Percentiles rank a stretch among this genome's conserved stretches.
These are phyloP conservation scores for Cytidiella melzeri DNA, from an alignment of 768 basidiomycete species.

Conservation along the genomic window DNA sequence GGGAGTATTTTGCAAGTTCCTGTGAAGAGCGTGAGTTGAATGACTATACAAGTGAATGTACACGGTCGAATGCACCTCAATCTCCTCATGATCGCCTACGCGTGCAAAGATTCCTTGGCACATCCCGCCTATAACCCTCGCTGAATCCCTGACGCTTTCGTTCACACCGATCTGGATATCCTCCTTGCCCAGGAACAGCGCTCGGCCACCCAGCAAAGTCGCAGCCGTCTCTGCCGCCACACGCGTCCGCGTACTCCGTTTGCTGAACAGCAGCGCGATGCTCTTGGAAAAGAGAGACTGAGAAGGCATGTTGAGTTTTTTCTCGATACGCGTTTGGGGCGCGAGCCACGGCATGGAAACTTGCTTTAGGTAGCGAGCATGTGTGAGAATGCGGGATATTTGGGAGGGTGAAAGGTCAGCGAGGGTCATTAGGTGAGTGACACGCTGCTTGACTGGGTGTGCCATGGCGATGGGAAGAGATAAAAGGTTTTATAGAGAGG, in stretches of 20 bases:
- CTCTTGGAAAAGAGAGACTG: conserved; percentile 79
- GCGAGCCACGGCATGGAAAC: conserved; percentile 60
- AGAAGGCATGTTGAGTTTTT: conserved; percentile 44
- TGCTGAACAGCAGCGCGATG: conserved; percentile 86
- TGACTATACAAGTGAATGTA: background rate
- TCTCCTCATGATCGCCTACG: conserved; percentile 87
- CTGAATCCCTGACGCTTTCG: conserved; percentile 79
- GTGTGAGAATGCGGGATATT: conserved; percentile 57
- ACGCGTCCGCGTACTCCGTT: conserved; percentile 90
- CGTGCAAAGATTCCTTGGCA: conserved; percentile 96
- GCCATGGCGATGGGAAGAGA: background rate
- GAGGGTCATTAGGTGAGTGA: conserved; percentile 73
- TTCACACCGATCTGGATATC: conserved; percentile 98
- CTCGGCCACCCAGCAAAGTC: conserved; percentile 74
- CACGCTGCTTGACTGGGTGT: conserved; percentile 25
- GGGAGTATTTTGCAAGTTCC: conserved; percentile 87
- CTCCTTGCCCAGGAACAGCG: conserved; percentile 82
- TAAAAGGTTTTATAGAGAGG: background rate
- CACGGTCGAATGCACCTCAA: conserved; percentile 58
- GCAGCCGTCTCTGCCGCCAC: conserved; percentile 83
- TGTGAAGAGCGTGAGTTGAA: conserved; percentile 24
- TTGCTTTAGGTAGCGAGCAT: conserved; percentile 61
- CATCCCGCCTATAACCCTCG: conserved; percentile 90
- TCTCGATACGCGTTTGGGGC: conserved; percentile 33
- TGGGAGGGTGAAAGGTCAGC: conserved; percentile 80